phyloP scores from a whole-genome alignment of 371 early-diverging fungal genomes.

The Lichtheimia hyalospora region DNA sequence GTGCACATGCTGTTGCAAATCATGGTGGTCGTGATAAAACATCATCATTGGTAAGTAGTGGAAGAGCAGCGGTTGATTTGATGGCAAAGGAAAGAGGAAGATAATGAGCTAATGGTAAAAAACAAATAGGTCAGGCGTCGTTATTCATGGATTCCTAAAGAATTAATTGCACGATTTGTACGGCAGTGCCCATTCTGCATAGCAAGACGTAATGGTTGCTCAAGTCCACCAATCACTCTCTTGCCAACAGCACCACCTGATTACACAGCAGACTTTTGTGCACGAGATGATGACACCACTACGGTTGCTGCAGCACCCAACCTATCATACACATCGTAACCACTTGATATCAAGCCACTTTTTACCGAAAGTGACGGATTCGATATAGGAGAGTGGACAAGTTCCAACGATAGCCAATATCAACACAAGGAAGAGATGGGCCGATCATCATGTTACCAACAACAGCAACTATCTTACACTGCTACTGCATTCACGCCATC shows the following conservation, averaged over 20 bases:
- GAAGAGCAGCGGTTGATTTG: background rate
- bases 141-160: constrained; percentile 55
- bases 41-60: constrained; percentile 53
- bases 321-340: no score
- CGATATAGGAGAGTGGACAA: no score
- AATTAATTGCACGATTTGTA: constrained; percentile 52
- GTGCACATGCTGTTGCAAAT: constrained; percentile 59
- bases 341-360: no score
- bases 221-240: constrained; percentile 33
- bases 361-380: no score
- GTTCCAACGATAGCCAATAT: no score
- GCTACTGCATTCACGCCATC: no score
- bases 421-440: no score
- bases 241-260: constrained; percentile 31
- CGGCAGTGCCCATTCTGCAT: constrained; percentile 53
- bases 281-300: constrained; percentile 7
- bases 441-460: no score
- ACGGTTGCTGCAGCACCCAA: no score
- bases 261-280: constrained; percentile 14
- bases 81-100: background rate
- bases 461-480: no score
- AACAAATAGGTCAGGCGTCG: constrained; percentile 31
- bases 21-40: constrained; percentile 68
- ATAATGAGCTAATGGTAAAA: background rate
- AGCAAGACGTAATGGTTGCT: constrained; percentile 42